A percentile compares a stretch with the other conserved stretches of the same genome.
These are phyloP conservation scores for Rhinocladiella similis DNA, from an alignment of 2,329 filamentous ascomycete genomes.

Conservation along the genomic window DNA sequence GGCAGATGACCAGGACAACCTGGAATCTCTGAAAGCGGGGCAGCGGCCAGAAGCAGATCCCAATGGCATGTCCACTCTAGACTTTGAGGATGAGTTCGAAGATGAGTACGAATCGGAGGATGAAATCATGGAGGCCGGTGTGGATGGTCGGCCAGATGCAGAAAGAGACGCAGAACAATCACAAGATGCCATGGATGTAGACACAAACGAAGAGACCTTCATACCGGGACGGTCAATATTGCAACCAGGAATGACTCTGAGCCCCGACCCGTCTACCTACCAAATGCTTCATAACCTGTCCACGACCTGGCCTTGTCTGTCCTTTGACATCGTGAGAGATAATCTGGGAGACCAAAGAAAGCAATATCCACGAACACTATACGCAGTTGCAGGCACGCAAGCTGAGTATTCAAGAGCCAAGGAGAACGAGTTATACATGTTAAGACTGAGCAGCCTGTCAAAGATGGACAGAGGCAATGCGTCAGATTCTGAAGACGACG, in stretches of 20 bases:
- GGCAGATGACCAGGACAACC: constrained; percentile 53
- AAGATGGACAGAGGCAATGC: constrained; percentile 76
- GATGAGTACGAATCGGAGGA: constrained; percentile 94
- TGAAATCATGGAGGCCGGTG: constrained; percentile 90
- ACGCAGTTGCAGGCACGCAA: constrained; percentile 92
- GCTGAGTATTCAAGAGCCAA: constrained; percentile 71
- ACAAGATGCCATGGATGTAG: constrained; percentile 85
- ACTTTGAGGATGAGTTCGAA: constrained; percentile 77
- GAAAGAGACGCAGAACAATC: constrained; percentile 89
- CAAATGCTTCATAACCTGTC: constrained; percentile 95
- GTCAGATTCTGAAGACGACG: constrained; percentile 69
- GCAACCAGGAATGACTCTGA: constrained; percentile 83
- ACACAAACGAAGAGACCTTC: constrained; percentile 77
- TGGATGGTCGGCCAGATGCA: constrained; percentile 87
- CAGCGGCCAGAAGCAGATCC: constrained; percentile 55
- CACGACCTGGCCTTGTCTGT: constrained; percentile 95
- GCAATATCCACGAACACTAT: constrained; percentile 93
- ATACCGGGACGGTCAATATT: constrained; percentile 93
- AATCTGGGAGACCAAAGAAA: constrained; percentile 83
- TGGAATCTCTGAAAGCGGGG: constrained; percentile 61
- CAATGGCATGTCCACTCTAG: constrained; percentile 52
- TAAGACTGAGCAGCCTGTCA: constrained; percentile 91
- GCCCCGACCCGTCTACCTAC: constrained; percentile 91
- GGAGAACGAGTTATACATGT: constrained; percentile 92
- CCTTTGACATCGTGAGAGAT: constrained; percentile 89